Conservation (phyloP, 2,329 filamentous ascomycete species). For the Apiospora malaysiana region DNA sequence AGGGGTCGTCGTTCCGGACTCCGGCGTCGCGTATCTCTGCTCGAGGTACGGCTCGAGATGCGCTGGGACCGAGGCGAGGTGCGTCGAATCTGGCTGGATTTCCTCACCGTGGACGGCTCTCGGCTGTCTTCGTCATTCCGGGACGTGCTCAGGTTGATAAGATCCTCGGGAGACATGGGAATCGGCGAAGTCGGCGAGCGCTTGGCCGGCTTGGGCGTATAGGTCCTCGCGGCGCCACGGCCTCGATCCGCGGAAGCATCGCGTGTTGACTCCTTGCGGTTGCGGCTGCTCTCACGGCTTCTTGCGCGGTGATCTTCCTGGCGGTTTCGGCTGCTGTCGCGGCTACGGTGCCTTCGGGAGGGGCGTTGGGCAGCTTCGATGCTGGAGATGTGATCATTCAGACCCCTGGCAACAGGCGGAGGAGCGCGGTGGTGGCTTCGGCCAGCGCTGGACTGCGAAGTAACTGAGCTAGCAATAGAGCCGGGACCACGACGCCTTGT, state of each 20-base stretch:
- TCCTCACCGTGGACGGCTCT: constrained; percentile 54
- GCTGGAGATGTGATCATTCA: constrained; percentile 87
- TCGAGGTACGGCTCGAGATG: constrained; percentile 53
- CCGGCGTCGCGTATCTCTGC: constrained; percentile 51
- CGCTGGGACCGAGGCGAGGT: constrained; percentile 39
- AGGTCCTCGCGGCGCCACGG: constrained; percentile 68
- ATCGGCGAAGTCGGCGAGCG: constrained; percentile 90
- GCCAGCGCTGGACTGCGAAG: constrained; percentile 58
- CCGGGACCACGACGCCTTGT: constrained; percentile 58
- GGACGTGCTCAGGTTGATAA: constrained; percentile 65
- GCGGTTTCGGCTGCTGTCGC: constrained; percentile 59
- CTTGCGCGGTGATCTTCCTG: constrained; percentile 46
- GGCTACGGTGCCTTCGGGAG: constrained; percentile 58
- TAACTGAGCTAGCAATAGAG: constrained; percentile 63
- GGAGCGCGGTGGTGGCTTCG: constrained; percentile 56
- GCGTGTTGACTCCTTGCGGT: constrained; percentile 56
- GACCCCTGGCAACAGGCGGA: constrained; percentile 64
- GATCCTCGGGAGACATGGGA: constrained; percentile 91
- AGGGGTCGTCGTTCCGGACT: constrained; percentile 54
- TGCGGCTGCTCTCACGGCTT: constrained; percentile 55
- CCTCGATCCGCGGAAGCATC: constrained; percentile 75
- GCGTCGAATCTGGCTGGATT: constrained; percentile 43
- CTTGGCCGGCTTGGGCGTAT: constrained; percentile 72
- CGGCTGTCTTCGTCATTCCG: constrained; percentile 38
- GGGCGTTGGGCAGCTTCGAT: constrained; percentile 77